Conservation (phyloP, 202 grass and related monocot species). For the Zizania palustris region DNA sequence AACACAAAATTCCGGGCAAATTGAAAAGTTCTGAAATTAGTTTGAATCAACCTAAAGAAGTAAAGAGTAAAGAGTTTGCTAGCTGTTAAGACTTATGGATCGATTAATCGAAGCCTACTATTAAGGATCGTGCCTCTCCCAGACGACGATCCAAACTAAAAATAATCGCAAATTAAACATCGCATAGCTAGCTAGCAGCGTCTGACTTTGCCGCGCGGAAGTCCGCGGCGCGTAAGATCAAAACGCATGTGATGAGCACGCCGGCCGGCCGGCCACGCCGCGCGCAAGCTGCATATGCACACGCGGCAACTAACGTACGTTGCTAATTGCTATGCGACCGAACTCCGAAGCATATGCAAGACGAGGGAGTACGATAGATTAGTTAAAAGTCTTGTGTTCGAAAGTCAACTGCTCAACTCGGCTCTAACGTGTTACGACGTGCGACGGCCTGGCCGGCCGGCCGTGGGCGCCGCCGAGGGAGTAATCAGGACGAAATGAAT, state of each 20-base stretch:
- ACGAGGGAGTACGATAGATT: not conserved
- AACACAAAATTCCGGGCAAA: too few species aligned
- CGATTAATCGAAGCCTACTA: not conserved
- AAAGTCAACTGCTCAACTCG: slow-evolving; percentile 7
- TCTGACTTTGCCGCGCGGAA: too few species aligned
- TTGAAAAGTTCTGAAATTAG: too few species aligned
- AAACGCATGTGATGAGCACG: slow-evolving; percentile 1
- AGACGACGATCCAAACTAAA: not conserved
- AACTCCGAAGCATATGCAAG: slow-evolving; percentile 4
- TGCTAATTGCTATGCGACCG: not conserved
- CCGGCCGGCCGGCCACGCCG: too few species aligned
- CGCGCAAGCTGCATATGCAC: not conserved
- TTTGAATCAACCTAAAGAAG: too few species aligned
- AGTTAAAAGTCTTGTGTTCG: not conserved
- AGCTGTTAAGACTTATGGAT: too few species aligned
- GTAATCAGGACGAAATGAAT: not conserved
- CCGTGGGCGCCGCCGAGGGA: not conserved
- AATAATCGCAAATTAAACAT: not conserved
- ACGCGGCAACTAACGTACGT: too few species aligned
- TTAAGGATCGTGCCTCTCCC: slow-evolving; percentile 10
- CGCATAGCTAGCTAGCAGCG: not conserved
- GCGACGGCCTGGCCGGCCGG: too few species aligned
- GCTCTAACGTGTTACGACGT: slow-evolving; percentile 32
- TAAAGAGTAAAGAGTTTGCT: too few species aligned
- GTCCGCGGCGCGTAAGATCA: not conserved